phyloP scores from a whole-genome alignment of 495 filamentous ascomycete species.

The Podospora bellae-mahoneyi region DNA sequence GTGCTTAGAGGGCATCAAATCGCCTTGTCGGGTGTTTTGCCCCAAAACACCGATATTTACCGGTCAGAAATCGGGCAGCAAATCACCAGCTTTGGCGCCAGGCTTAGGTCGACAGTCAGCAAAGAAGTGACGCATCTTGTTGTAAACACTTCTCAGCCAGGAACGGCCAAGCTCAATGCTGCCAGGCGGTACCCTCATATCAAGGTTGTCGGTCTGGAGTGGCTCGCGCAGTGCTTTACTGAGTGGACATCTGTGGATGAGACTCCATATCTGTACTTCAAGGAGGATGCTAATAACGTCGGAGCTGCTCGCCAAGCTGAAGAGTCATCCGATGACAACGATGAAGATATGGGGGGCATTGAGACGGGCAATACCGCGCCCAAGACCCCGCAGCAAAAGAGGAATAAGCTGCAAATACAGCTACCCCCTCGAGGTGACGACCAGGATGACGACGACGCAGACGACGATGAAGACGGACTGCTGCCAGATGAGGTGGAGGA shows the following conservation, averaged over 20 bases:
- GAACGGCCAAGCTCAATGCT: conserved; percentile 85
- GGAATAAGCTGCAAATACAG: neutral
- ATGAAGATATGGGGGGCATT: neutral
- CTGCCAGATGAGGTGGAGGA: conserved; percentile 48
- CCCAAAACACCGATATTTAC: conserved; percentile 66
- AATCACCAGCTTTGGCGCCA: conserved; percentile 79
- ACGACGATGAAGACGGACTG: conserved; percentile 25
- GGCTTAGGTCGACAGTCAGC: conserved; percentile 55
- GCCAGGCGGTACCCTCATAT: conserved; percentile 67
- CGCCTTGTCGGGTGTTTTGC: conserved; percentile 86
- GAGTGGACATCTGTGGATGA: conserved; percentile 76
- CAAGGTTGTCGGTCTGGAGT: conserved; percentile 85
- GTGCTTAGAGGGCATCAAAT: conserved; percentile 68
- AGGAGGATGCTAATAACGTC: conserved; percentile 5
- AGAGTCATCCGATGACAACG: neutral
- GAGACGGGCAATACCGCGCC: neutral
- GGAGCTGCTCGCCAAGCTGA: neutral
- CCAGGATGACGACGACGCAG: neutral
- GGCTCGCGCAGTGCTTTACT: conserved; percentile 77
- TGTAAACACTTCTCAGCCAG: conserved; percentile 55
- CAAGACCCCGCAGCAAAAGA: neutral
- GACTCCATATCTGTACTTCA: conserved; percentile 66
- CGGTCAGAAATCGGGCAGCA: conserved; percentile 80
- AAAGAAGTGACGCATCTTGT: conserved; percentile 52
- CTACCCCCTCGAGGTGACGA: neutral